Conservation (phyloP, 2,329 filamentous ascomycete species). For the Pseudogymnoascus sp. region DNA sequence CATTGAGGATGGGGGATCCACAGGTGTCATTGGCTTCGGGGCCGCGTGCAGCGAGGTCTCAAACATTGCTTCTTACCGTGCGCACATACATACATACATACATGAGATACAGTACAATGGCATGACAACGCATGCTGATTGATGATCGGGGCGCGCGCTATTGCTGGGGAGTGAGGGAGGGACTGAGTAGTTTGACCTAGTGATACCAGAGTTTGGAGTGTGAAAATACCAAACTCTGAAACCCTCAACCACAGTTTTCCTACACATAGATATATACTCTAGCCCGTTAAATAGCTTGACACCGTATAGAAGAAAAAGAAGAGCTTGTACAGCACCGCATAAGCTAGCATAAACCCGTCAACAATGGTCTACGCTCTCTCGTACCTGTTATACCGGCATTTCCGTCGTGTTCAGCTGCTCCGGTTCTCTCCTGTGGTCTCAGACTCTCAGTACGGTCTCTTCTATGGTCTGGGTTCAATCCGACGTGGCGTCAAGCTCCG, state of each 20-base stretch:
- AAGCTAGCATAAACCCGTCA: too few species aligned
- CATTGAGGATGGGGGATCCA: background rate
- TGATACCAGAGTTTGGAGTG: background rate
- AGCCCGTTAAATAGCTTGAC: background rate
- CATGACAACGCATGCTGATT: slow-evolving; percentile 1
- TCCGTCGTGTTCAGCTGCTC: background rate
- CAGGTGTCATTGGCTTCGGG: background rate
- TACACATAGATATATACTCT: background rate
- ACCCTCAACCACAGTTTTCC: background rate
- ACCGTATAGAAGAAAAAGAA: background rate
- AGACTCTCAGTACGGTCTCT: background rate
- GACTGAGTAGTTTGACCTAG: background rate
- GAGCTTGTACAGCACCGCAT: background rate
- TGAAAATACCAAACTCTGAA: background rate
- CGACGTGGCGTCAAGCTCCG: background rate
- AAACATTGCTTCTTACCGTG: background rate
- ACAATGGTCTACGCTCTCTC: too few species aligned
- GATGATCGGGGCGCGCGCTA: background rate
- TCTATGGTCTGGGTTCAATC: background rate
- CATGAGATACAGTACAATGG: background rate
- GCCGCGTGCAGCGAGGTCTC: slow-evolving; percentile 3
- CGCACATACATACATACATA: background rate
- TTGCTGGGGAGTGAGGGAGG: background rate
- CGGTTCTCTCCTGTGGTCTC: background rate
- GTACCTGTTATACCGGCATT: background rate